These are phyloP conservation scores for Fistulina hepatica DNA, from an alignment of 1,284 basidiomycete species.

Conservation along the genomic window DNA sequence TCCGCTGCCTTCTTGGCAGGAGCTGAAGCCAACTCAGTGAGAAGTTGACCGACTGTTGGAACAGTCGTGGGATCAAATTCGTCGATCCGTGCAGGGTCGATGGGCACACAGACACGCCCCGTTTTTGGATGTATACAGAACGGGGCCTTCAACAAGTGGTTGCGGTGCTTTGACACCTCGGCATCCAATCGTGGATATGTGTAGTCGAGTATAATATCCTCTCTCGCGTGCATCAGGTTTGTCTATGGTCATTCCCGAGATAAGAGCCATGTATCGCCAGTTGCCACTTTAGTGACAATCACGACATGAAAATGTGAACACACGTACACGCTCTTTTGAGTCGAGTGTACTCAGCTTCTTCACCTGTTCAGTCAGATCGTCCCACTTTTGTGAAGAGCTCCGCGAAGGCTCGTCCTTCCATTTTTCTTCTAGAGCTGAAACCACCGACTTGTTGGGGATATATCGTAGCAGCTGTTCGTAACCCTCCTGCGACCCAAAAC, in stretches of 20 bases:
- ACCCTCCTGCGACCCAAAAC: constrained; percentile 63
- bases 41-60: constrained; percentile 77
- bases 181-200: constrained; percentile 95
- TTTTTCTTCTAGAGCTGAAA: constrained; percentile 36
- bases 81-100: constrained; percentile 72
- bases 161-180: constrained; percentile 94
- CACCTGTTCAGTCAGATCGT: constrained; percentile 42
- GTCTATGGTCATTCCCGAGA: constrained; percentile 18
- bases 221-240: constrained; percentile 39
- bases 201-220: constrained; percentile 90
- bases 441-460: constrained; percentile 53
- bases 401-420: constrained; percentile 54
- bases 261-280: no score
- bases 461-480: constrained; percentile 70
- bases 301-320: no score
- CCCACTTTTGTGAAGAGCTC: constrained; percentile 64
- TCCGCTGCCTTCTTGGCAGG: constrained; percentile 17
- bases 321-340: constrained; percentile 24
- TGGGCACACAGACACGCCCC: constrained; percentile 89
- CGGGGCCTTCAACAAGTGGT: constrained; percentile 96
- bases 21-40: constrained; percentile 60
- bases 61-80: constrained; percentile 80
- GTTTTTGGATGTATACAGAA: constrained; percentile 98
- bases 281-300: no score
- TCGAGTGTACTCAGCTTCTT: constrained; percentile 25